phyloP scores from a whole-genome alignment of 805 yeast genomes.

The Wickerhamomyces chaumierensis region DNA sequence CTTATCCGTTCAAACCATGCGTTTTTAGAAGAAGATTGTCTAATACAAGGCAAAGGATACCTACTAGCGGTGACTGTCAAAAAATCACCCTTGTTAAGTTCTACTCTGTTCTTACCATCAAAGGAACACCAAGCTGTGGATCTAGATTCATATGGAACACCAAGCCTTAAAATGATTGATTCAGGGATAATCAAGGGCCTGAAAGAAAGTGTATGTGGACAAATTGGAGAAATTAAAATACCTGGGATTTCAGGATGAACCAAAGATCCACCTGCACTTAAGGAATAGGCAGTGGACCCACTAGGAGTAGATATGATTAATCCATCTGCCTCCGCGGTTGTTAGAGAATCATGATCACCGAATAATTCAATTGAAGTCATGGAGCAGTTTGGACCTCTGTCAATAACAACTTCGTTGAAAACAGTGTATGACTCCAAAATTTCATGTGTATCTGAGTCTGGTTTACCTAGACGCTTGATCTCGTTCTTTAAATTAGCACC shows the following conservation, averaged over 20 bases:
- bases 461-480: conserved; percentile 11
- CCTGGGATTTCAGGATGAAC: conserved; percentile 46
- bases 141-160: conserved; percentile 23
- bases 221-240: conserved; percentile 43
- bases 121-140: conserved; percentile 26
- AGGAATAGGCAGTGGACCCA: conserved; percentile 50
- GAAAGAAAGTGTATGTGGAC: conserved; percentile 41
- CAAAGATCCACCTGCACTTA: conserved; percentile 43
- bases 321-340: conserved; percentile 61
- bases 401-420: conserved; percentile 41
- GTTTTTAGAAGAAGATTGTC: conserved; percentile 12
- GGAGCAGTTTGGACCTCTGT: conserved; percentile 39
- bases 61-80: conserved; percentile 23
- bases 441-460: conserved; percentile 18
- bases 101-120: conserved; percentile 24
- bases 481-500: conserved; percentile 15
- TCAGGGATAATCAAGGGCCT: conserved; percentile 42
- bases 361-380: conserved; percentile 40
- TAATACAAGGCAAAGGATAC: conserved; percentile 21
- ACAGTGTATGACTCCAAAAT: conserved; percentile 25
- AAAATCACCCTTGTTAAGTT: conserved; percentile 21
- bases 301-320: conserved; percentile 55
- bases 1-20: conserved; percentile 24
- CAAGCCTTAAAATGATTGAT: conserved; percentile 20
- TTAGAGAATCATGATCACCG: conserved; percentile 36